phyloP scores from a whole-genome alignment of 192 early-diverging fungal genomes.

The Podila minutissima region DNA sequence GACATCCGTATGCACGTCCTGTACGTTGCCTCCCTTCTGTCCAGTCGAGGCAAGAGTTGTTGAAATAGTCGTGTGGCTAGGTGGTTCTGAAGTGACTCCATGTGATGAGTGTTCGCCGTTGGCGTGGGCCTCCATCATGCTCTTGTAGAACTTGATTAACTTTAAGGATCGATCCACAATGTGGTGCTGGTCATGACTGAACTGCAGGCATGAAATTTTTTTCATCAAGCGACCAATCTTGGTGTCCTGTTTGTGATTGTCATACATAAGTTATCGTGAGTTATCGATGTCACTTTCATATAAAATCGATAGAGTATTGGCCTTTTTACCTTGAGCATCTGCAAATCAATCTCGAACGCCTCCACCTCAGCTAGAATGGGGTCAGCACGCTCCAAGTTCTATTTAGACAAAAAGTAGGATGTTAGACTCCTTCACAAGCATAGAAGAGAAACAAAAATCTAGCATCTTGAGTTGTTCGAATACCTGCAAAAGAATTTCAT shows the following conservation, averaged over 20 bases:
- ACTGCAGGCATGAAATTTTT: constrained; percentile 45
- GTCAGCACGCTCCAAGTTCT: constrained; percentile 44
- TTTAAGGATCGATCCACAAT: constrained; percentile 45
- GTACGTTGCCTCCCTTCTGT: no score
- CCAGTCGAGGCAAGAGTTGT: background rate
- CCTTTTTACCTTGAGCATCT: constrained; percentile 46
- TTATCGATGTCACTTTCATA: background rate
- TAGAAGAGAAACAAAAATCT: background rate
- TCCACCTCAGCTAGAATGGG: constrained; percentile 50
- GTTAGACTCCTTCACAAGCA: background rate
- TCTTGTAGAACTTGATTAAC: constrained; percentile 51
- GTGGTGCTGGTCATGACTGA: constrained; percentile 34
- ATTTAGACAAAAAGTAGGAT: background rate
- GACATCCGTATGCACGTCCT: background rate
- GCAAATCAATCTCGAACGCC: constrained; percentile 47
- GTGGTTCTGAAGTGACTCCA: background rate
- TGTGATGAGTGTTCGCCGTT: constrained; percentile 10
- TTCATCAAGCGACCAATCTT: constrained; percentile 57
- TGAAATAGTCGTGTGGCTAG: background rate
- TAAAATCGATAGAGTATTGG: background rate
- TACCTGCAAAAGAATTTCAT: constrained; percentile 41
- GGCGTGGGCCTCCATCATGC: constrained; percentile 46
- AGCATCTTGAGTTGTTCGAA: background rate
- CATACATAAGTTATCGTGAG: background rate
- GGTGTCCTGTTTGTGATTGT: constrained; percentile 33